A percentile compares a stretch with the other conserved stretches of the same genome.
phyloP scores from a whole-genome alignment of 495 filamentous ascomycete species.

The Elasticomyces elasticus region DNA sequence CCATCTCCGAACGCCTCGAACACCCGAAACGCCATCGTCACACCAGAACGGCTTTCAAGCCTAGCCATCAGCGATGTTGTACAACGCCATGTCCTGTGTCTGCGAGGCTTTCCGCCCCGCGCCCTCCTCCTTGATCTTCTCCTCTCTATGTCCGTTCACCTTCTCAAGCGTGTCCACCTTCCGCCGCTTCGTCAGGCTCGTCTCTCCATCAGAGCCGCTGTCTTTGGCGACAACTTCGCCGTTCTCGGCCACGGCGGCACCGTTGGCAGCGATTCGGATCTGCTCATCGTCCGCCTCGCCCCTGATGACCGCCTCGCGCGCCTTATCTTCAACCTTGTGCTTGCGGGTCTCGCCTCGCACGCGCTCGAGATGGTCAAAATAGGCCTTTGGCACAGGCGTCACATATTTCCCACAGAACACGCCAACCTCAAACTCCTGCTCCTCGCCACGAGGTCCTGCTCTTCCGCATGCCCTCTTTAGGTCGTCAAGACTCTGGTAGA shows the following conservation, averaged over 20 bases:
- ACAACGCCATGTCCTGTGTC: constrained; percentile 31
- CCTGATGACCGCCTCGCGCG: constrained; percentile 56
- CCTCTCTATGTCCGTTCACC: constrained; percentile 3
- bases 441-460: constrained; percentile 47
- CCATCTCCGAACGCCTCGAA: neutral
- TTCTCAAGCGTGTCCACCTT: neutral
- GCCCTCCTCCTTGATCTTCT: constrained; percentile 6
- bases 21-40: neutral
- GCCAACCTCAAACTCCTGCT: constrained; percentile 75
- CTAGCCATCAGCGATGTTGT: constrained; percentile 31
- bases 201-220: constrained; percentile 14
- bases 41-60: neutral
- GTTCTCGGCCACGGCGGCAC: constrained; percentile 46
- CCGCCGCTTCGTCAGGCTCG: constrained; percentile 13
- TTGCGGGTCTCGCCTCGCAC: constrained; percentile 64
- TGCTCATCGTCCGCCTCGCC: constrained; percentile 55
- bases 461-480: constrained; percentile 72
- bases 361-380: constrained; percentile 77
- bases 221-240: constrained; percentile 44
- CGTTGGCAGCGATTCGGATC: constrained; percentile 52
- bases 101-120: neutral
- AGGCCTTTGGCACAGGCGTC: constrained; percentile 70
- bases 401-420: constrained; percentile 90
- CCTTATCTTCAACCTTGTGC: constrained; percentile 58
- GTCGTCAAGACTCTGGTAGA: constrained; percentile 81